A percentile compares a stretch with the other conserved stretches of the same genome.
Evolutionary conservation across 1,284 basidiomycete genomes (phyloP).

Genomic region (Leccinum angustisporum): DNA sequence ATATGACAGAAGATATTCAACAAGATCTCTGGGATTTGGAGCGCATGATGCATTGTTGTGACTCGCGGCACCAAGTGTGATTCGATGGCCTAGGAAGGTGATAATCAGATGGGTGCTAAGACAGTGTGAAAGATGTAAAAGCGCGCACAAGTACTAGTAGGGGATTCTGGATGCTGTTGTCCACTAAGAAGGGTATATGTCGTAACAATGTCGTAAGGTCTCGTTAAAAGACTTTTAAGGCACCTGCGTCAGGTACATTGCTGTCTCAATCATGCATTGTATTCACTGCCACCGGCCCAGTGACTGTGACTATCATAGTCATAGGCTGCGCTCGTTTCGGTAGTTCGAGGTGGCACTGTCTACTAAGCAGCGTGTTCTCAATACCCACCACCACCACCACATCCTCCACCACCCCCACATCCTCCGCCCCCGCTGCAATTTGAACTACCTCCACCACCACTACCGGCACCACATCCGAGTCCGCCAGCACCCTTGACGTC

Average conservation of each 20-base stretch:
- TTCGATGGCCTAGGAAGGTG: background rate
- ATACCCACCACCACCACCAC: background rate
- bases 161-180: background rate
- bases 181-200: background rate
- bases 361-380: too few relatives aligned
- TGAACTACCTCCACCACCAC: background rate
- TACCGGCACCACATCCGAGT: too few relatives aligned
- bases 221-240: background rate
- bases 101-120: background rate
- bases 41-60: background rate
- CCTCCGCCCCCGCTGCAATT: background rate
- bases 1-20: background rate
- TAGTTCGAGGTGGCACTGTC: too few relatives aligned
- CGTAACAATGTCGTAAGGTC: background rate
- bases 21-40: background rate
- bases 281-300: too few relatives aligned
- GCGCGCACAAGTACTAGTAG: background rate
- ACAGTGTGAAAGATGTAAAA: background rate
- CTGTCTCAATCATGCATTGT: too few relatives aligned
- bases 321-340: too few relatives aligned
- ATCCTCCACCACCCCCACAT: background rate
- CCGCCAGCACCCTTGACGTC: background rate
- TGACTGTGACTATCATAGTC: too few relatives aligned
- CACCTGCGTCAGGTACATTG: background rate
- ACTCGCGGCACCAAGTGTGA: background rate